phyloP scores from a whole-genome alignment of 2,329 filamentous ascomycete genomes.

The Penicillium sp. region DNA sequence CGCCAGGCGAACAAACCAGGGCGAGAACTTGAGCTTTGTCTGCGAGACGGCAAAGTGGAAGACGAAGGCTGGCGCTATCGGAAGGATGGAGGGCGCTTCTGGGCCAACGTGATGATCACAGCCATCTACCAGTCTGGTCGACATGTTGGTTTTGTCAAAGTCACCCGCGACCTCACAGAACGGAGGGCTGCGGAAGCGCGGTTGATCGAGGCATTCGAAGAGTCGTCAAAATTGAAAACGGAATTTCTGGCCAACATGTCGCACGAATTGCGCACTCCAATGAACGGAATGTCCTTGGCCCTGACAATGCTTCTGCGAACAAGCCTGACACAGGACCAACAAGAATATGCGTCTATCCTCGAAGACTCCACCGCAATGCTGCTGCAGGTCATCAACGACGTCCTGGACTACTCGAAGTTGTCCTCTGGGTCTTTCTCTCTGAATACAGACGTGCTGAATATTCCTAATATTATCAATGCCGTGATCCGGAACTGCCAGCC shows the following conservation, averaged over 20 bases:
- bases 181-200: slow-evolving; percentile 57
- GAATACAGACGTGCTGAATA: slow-evolving; percentile 54
- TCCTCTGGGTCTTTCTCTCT: slow-evolving; percentile 62
- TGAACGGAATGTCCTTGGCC: slow-evolving; percentile 65
- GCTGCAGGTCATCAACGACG: slow-evolving; percentile 65
- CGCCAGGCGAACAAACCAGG: slow-evolving; percentile 52
- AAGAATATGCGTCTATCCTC: slow-evolving; percentile 60
- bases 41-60: slow-evolving; percentile 59
- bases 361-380: slow-evolving; percentile 62
- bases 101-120: slow-evolving; percentile 63
- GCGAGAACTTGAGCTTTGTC: slow-evolving; percentile 54
- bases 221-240: slow-evolving; percentile 64
- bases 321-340: slow-evolving; percentile 55
- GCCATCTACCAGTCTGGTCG: slow-evolving; percentile 55
- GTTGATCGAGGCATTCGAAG: slow-evolving; percentile 60
- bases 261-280: slow-evolving; percentile 66
- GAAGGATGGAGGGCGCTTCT: slow-evolving; percentile 61
- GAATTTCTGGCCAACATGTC: slow-evolving; percentile 66
- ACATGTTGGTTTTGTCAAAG: slow-evolving; percentile 61
- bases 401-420: slow-evolving; percentile 68
- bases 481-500: slow-evolving; percentile 56
- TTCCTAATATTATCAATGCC: slow-evolving; percentile 49
- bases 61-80: slow-evolving; percentile 63
- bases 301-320: slow-evolving; percentile 60
- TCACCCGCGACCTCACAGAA: slow-evolving; percentile 61